phyloP scores from a whole-genome alignment of 2,329 filamentous ascomycete species.

The Ilyonectria mors-panacis region DNA sequence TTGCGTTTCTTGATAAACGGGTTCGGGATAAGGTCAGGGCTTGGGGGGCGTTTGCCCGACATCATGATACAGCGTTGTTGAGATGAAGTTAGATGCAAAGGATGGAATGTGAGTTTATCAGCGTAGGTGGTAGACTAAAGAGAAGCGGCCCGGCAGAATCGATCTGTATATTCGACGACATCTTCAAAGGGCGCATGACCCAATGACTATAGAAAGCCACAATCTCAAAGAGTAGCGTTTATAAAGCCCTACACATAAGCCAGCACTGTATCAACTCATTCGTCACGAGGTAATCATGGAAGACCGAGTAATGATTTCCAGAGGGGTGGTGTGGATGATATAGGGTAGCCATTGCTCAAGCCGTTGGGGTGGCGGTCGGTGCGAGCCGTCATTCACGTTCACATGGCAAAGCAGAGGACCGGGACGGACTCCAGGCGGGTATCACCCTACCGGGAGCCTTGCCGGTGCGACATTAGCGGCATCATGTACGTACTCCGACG shows the following conservation, averaged over 20 bases:
- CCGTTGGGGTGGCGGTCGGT: background rate
- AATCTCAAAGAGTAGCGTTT: too few relatives aligned
- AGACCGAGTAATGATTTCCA: background rate
- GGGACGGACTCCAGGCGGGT: background rate
- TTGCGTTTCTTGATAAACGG: slow-evolving; percentile 65
- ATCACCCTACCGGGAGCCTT: background rate
- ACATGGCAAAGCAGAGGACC: background rate
- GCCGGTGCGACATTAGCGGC: background rate
- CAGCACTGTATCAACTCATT: background rate
- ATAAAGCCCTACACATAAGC: background rate
- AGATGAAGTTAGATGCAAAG: background rate
- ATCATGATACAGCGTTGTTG: slow-evolving; percentile 26
- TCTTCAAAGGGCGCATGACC: too few relatives aligned
- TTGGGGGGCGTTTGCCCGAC: slow-evolving; percentile 49
- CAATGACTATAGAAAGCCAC: too few relatives aligned
- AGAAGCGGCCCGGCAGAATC: too few relatives aligned
- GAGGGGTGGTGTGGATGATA: background rate
- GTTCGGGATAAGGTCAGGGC: slow-evolving; percentile 58
- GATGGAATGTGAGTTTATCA: background rate
- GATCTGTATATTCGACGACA: too few relatives aligned
- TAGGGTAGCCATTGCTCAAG: background rate
- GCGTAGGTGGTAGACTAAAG: too few relatives aligned
- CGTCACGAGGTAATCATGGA: background rate
- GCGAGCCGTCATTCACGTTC: background rate
- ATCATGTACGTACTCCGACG: background rate